Evolutionary conservation across 345 rosid genomes (phyloP), one percentile per base, ranked within the genome.

Genomic region (Citrus sp.): DNA sequence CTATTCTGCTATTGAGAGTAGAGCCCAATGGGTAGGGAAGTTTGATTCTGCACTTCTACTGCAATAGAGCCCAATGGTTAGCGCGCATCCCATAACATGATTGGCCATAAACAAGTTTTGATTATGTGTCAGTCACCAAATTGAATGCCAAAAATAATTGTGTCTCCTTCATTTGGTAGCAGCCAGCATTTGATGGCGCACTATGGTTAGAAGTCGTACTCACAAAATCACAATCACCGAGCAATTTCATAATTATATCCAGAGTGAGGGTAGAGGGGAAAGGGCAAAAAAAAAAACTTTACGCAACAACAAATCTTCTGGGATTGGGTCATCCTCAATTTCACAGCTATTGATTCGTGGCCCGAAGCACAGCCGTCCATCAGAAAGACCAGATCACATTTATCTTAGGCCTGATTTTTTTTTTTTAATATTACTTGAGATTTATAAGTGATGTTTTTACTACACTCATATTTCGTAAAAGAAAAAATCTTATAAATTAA

Each of bases 261-360:
- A 72, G 37, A 22, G 14, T 67, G 65, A 67, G 38, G n/a, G 58
- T 12, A 2, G 16, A 1, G 16, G 49, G 10, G 40, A 37, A 37
- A 9, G 12, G 13, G 0, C 12, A 2, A 40, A 9, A 40, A 40
- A 9, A 40, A 9, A 40, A 9, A 40, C 82, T 76, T 84, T 35
- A 76, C 72, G 80, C 82, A 79, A 81, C 72, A 69, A 61, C 74
- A 78, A 81, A 4, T 51, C 9, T 4, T 65, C 27, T 49, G 66
- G 66, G 28, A 46, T 74, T 73, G 56, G 56, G 56, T 64, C 55
- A 40, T 19, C 21, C 54, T 64, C 67, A 76, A 67, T 76, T 72
- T 66, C 46, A 1, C 77, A 3, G 3, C 8, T 21, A 54, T 27
- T 70, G 61, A 49, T 27, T 55, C 4, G 61, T 40, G 80, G 68